phyloP scores from a whole-genome alignment of 2,329 filamentous ascomycete genomes.

The Ramichloridium luteum region DNA sequence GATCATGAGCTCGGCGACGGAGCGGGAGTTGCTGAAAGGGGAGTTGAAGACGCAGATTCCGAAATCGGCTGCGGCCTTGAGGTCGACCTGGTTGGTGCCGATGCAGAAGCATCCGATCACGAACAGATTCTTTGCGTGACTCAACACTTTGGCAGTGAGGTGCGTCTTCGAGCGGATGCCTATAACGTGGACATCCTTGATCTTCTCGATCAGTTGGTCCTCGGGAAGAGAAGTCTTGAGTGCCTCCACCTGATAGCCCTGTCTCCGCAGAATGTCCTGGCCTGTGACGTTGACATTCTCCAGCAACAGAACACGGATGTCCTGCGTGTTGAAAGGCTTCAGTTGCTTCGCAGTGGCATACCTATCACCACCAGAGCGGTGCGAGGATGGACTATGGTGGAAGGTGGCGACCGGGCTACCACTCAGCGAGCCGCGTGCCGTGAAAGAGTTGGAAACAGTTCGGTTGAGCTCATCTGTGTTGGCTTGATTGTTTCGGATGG shows the following conservation, averaged over 20 bases:
- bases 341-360: slow-evolving; percentile 55
- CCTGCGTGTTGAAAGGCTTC: slow-evolving; percentile 89
- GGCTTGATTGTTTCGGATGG: slow-evolving; percentile 17
- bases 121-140: slow-evolving; percentile 83
- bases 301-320: slow-evolving; percentile 89
- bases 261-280: slow-evolving; percentile 62
- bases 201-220: slow-evolving; percentile 92
- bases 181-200: slow-evolving; percentile 93
- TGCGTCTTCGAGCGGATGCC: slow-evolving; percentile 98
- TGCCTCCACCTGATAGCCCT: slow-evolving; percentile 93
- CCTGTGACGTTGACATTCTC: slow-evolving; percentile 95
- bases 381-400: slow-evolving; percentile 52
- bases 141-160: slow-evolving; percentile 71
- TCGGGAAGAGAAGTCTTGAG: slow-evolving; percentile 83
- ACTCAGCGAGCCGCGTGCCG: slow-evolving; percentile 46
- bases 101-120: slow-evolving; percentile 99
- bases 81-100: slow-evolving; percentile 88
- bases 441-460: slow-evolving; percentile 27
- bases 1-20: slow-evolving; percentile 92
- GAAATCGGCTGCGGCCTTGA: slow-evolving; percentile 66
- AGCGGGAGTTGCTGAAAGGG: slow-evolving; percentile 94
- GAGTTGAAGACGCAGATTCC: slow-evolving; percentile 99
- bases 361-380: slow-evolving; percentile 40
- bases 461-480: slow-evolving; percentile 11
- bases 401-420: slow-evolving; percentile 65